Evolutionary conservation across 1,139 yeast genomes (phyloP).

Genomic region (Protomyces inouyei): DNA sequence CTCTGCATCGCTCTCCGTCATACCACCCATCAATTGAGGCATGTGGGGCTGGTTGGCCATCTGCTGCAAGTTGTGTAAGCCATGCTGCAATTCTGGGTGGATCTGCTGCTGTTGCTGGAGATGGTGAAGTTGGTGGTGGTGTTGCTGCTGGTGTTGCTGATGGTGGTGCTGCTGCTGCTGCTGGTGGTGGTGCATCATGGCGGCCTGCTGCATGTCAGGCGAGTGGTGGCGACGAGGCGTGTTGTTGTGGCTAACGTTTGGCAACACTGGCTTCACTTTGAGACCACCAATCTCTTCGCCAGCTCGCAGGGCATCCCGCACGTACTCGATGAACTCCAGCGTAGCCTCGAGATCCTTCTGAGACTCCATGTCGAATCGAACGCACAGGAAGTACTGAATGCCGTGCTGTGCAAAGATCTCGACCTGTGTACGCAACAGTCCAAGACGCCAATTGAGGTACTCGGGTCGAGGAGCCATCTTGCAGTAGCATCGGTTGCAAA

Average conservation of each 20-base stretch:
- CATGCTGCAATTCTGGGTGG: not conserved
- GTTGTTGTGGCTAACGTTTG: not conserved
- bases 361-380: not conserved
- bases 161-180: not conserved
- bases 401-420: slow-evolving; percentile 12
- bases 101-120: too few species aligned
- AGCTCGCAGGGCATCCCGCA: slow-evolving; percentile 1
- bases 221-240: not conserved
- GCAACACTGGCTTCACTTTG: slow-evolving; percentile 17
- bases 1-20: not conserved
- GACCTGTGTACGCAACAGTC: slow-evolving; percentile 13
- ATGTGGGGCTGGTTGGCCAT: not conserved
- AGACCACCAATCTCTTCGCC: slow-evolving; percentile 12
- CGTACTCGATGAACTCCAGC: not conserved
- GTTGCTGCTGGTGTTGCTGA: too few species aligned
- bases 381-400: slow-evolving; percentile 1
- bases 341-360: slow-evolving; percentile 1
- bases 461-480: slow-evolving; percentile 25
- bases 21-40: not conserved
- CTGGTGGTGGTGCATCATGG: not conserved
- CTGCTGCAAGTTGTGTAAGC: not conserved
- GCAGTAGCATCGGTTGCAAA: slow-evolving; percentile 24
- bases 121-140: too few species aligned
- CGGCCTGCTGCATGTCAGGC: not conserved
- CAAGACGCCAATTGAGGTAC: slow-evolving; percentile 19